Evolutionary conservation across 495 filamentous ascomycete genomes (phyloP).

Genomic region (Xylaria curta): DNA sequence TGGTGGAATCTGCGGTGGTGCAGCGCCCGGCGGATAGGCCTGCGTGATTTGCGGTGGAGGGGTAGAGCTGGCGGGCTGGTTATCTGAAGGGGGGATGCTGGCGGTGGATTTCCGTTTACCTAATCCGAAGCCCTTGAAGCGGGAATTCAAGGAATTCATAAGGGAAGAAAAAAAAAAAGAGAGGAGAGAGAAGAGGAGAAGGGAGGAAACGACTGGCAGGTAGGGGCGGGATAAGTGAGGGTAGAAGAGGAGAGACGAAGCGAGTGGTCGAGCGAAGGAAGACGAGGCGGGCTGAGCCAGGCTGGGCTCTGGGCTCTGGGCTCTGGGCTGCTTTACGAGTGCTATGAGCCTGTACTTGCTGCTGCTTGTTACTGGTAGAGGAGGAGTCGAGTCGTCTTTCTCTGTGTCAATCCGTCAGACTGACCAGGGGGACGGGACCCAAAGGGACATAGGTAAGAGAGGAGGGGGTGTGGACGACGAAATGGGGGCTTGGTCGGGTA

Average conservation of each 20-base stretch:
- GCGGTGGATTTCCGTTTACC: slow-evolving; percentile 62
- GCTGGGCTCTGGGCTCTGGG: slow-evolving; percentile 27
- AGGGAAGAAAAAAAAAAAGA: slow-evolving; percentile 39
- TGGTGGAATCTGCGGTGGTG: slow-evolving; percentile 35
- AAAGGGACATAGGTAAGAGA: slow-evolving; percentile 23
- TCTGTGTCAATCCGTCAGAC: slow-evolving; percentile 24
- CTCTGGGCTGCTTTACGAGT: slow-evolving; percentile 12
- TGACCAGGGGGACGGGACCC: slow-evolving; percentile 6
- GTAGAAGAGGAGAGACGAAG: slow-evolving; percentile 23
- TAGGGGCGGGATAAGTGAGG: slow-evolving; percentile 26
- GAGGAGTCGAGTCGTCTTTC: slow-evolving; percentile 4
- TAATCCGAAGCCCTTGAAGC: slow-evolving; percentile 65
- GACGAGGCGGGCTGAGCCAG: slow-evolving; percentile 32
- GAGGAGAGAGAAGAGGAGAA: slow-evolving; percentile 22
- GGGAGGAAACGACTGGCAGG: slow-evolving; percentile 34
- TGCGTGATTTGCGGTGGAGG: slow-evolving; percentile 55
- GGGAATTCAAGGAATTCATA: slow-evolving; percentile 70
- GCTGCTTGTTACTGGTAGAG: not conserved
- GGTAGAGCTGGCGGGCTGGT: slow-evolving; percentile 43
- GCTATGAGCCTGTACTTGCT: slow-evolving; percentile 7
- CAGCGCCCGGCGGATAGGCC: slow-evolving; percentile 38
- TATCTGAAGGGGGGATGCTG: slow-evolving; percentile 50
- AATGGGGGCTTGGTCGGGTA: slow-evolving; percentile 22
- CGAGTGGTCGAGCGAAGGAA: slow-evolving; percentile 18
- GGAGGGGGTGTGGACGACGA: slow-evolving; percentile 7